Conservation (phyloP, 2,329 filamentous ascomycete species). For the Penicillium concentricum region DNA sequence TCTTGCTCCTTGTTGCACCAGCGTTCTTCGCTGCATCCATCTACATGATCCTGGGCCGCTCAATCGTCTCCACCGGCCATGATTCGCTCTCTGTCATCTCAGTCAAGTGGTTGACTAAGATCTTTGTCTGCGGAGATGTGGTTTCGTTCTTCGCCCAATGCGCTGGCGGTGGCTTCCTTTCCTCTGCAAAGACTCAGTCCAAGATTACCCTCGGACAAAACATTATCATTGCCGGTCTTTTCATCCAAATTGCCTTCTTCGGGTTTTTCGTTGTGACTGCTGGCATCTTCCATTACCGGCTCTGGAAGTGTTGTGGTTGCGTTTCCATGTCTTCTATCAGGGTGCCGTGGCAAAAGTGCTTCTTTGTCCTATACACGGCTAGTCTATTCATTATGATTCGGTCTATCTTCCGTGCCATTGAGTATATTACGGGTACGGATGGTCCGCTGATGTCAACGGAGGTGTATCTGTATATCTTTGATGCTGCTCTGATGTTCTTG, state of each 20-base stretch:
- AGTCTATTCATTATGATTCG: slow-evolving; percentile 28
- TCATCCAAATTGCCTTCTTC: slow-evolving; percentile 12
- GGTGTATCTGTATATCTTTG: slow-evolving; percentile 30
- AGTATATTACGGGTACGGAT: slow-evolving; percentile 26
- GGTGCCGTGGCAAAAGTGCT: background rate
- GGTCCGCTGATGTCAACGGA: slow-evolving; percentile 27
- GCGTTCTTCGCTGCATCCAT: slow-evolving; percentile 51
- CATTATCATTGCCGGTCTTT: slow-evolving; percentile 11
- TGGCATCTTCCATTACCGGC: slow-evolving; percentile 3
- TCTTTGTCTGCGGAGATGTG: slow-evolving; percentile 50
- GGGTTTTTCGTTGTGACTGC: slow-evolving; percentile 5
- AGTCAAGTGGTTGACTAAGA: slow-evolving; percentile 46
- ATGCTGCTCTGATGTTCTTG: slow-evolving; percentile 26
- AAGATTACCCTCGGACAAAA: background rate
- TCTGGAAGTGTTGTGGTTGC: background rate
- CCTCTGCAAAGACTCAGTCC: background rate
- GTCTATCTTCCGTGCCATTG: slow-evolving; percentile 28
- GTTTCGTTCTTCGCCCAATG: slow-evolving; percentile 48
- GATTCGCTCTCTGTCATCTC: slow-evolving; percentile 41
- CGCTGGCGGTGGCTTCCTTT: slow-evolving; percentile 10
- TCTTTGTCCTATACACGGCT: slow-evolving; percentile 13
- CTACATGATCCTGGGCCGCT: slow-evolving; percentile 50
- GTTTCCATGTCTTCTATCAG: background rate
- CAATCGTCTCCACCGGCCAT: slow-evolving; percentile 44
- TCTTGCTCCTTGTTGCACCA: slow-evolving; percentile 50